Conservation (phyloP, 2,329 filamentous ascomycete genomes). For the Annulohypoxylon truncatum region DNA sequence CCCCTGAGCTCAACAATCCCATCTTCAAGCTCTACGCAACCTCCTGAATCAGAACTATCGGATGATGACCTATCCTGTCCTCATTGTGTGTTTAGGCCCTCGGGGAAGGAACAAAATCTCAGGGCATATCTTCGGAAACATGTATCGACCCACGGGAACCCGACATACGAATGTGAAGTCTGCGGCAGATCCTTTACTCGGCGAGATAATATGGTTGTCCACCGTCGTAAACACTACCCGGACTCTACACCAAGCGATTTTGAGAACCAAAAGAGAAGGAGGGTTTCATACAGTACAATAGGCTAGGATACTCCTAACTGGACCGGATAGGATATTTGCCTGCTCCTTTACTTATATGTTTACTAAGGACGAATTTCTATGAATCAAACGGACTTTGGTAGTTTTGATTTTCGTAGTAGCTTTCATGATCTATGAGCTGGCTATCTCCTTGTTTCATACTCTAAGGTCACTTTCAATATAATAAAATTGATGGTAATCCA, state of each 20-base stretch:
- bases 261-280: not conserved
- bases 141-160: not conserved
- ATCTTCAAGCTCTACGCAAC: not conserved
- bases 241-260: no score
- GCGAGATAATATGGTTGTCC: slow-evolving; percentile 26
- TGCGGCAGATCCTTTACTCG: slow-evolving; percentile 22
- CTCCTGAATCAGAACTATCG: not conserved
- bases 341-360: not conserved
- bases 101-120: not conserved
- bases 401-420: not conserved
- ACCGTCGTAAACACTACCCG: slow-evolving; percentile 19
- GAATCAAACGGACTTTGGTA: not conserved
- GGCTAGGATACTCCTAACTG: not conserved
- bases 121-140: not conserved
- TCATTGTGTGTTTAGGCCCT: not conserved
- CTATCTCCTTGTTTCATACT: not conserved
- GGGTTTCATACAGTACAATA: not conserved
- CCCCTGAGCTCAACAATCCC: not conserved
- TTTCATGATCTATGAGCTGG: not conserved
- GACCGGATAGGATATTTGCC: not conserved
- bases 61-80: not conserved
- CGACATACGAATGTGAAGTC: slow-evolving; percentile 5
- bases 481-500: not conserved
- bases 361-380: not conserved
- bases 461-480: not conserved